Percentiles rank a stretch among this genome's conserved stretches.
phyloP scores from a whole-genome alignment of 2,329 filamentous ascomycete species.

The Dryadomyces quercus-mongolicae region DNA sequence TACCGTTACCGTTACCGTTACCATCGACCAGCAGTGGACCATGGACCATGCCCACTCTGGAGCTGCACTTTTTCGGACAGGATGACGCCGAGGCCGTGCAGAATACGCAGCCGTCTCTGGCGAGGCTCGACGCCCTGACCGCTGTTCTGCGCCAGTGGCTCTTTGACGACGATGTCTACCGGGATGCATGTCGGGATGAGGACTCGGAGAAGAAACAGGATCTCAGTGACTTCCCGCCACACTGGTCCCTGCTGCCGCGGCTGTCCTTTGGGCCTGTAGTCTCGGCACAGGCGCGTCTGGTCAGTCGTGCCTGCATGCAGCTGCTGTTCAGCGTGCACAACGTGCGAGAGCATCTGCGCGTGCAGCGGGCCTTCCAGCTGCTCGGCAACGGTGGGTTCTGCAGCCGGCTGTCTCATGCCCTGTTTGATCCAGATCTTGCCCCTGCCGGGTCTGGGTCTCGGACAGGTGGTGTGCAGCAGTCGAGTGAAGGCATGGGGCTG shows the following conservation, averaged over 20 bases:
- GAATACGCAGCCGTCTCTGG: slow-evolving; percentile 38
- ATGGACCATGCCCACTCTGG: slow-evolving; percentile 7
- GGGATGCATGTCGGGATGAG: too few species aligned
- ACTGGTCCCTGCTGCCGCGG: slow-evolving; percentile 49
- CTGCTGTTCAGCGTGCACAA: slow-evolving; percentile 66
- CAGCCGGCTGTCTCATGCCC: slow-evolving; percentile 63
- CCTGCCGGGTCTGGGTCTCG: slow-evolving; percentile 68
- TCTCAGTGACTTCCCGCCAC: slow-evolving; percentile 29
- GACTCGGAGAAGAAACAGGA: background rate
- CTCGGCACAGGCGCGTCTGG: slow-evolving; percentile 58
- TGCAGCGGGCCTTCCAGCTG: slow-evolving; percentile 73
- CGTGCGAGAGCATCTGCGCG: slow-evolving; percentile 56
- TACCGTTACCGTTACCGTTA: too few species aligned
- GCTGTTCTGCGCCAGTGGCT: slow-evolving; percentile 28
- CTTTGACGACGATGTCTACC: too few species aligned
- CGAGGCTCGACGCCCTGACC: slow-evolving; percentile 28
- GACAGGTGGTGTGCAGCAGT: slow-evolving; percentile 46
- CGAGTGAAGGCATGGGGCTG: slow-evolving; percentile 67
- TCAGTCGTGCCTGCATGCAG: slow-evolving; percentile 64
- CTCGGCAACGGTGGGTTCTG: slow-evolving; percentile 78
- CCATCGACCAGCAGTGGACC: too few species aligned
- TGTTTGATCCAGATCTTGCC: slow-evolving; percentile 75
- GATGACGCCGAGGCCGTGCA: slow-evolving; percentile 33
- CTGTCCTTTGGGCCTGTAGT: slow-evolving; percentile 69
- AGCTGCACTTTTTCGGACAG: slow-evolving; percentile 36